Evolutionary conservation across 768 basidiomycete species (phyloP).

Genomic region (Mycena floridula): DNA sequence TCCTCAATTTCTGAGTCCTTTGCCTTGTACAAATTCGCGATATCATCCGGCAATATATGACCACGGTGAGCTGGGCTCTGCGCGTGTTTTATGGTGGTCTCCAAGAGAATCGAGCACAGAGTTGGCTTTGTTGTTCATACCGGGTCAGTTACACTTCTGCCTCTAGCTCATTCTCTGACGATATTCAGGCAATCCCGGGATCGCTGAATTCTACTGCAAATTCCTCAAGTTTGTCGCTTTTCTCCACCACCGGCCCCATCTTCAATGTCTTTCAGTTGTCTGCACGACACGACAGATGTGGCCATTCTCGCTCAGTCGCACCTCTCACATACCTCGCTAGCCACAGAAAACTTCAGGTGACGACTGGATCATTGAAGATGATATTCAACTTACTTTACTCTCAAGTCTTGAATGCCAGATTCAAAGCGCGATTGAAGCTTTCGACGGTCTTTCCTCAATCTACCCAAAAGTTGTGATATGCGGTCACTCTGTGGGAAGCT

Average conservation of each 20-base stretch:
- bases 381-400: conserved; percentile 16
- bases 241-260: conserved; percentile 27
- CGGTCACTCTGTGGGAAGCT: conserved; percentile 71
- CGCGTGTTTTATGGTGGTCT: conserved; percentile 52
- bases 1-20: too few relatives aligned
- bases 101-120: conserved; percentile 21
- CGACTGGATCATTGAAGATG: too few relatives aligned
- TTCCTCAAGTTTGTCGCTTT: conserved; percentile 41
- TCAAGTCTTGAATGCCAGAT: conserved; percentile 44
- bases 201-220: conserved; percentile 59
- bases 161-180: background rate
- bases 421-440: conserved; percentile 45
- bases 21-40: too few relatives aligned
- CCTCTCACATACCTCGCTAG: conserved; percentile 51
- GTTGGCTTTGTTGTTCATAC: conserved; percentile 41
- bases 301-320: conserved; percentile 59
- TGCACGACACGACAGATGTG: conserved; percentile 23
- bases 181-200: conserved; percentile 45
- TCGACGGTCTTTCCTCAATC: conserved; percentile 39
- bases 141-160: conserved; percentile 28
- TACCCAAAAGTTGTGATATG: conserved; percentile 37
- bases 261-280: background rate
- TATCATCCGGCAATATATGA: too few relatives aligned
- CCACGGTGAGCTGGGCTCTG: conserved; percentile 25
- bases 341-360: conserved; percentile 11